phyloP scores from a whole-genome alignment of 768 basidiomycete genomes.

The Ramaria sp. region DNA sequence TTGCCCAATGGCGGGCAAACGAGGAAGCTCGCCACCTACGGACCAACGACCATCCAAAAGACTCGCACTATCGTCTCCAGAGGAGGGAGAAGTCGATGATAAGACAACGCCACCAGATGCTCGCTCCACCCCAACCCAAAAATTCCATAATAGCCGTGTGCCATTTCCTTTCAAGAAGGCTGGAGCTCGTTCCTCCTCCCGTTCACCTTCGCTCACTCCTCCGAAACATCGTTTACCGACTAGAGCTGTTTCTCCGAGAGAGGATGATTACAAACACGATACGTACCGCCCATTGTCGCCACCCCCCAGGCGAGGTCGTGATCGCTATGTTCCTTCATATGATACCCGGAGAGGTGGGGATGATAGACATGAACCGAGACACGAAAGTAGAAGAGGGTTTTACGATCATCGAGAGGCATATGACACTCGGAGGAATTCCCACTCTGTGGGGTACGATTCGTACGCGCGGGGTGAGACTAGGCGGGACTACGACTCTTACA shows the following conservation, averaged over 20 bases:
- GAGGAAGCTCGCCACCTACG: slow-evolving; percentile 46
- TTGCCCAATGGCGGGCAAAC: slow-evolving; percentile 28
- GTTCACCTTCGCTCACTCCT: slow-evolving; percentile 17
- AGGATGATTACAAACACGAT: slow-evolving; percentile 8
- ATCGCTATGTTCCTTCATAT: slow-evolving; percentile 14
- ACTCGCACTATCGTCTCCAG: slow-evolving; percentile 45
- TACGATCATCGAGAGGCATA: slow-evolving; percentile 15
- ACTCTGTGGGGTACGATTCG: not conserved
- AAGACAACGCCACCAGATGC: slow-evolving; percentile 17
- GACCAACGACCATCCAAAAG: slow-evolving; percentile 44
- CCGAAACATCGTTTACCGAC: slow-evolving; percentile 22
- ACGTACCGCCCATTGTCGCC: slow-evolving; percentile 8
- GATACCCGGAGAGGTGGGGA: not conserved
- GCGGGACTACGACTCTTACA: slow-evolving; percentile 4
- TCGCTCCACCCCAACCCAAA: slow-evolving; percentile 19
- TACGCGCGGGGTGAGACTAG: no score
- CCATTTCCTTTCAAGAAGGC: slow-evolving; percentile 64
- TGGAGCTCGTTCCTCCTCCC: slow-evolving; percentile 16
- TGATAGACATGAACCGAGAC: no score
- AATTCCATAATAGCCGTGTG: slow-evolving; percentile 31
- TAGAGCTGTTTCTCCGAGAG: slow-evolving; percentile 9
- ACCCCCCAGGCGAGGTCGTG: not conserved
- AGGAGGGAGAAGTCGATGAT: slow-evolving; percentile 79
- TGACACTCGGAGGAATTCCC: not conserved
- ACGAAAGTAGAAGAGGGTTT: not conserved